Evolutionary conservation across 148 eudicot species (phyloP), one percentile per base, ranked within the genome.

Genomic region (Amaranthus cruentus): DNA sequence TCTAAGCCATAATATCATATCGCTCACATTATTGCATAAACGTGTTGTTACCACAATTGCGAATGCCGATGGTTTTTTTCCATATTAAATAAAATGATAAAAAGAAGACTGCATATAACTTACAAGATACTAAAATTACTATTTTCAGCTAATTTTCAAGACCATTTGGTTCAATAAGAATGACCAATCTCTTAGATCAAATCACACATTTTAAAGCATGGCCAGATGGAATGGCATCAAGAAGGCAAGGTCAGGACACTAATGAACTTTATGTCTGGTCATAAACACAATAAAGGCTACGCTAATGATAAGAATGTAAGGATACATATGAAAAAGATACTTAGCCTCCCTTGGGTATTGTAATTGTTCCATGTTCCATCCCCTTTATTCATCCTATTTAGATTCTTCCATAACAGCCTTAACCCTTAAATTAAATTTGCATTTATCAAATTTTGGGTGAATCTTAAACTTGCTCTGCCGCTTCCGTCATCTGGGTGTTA

Each of bases 331-430:
- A 66, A 91, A 87, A 86, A 88, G 90, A 91, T 89, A 85, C 97
- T 86, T 86, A 83, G 89, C 97, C 89, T 91, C 91, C 83, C 87
- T 78, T 79, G 86, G 89, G 75, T 85, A 79, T 72, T 85, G 38
- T 28, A 28, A 28, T 28, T 28, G 38, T 28, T 28, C 38, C 38
- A 28, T 28, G 86, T 88, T 88, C 88, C 89, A 81, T 77, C 11
- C 75, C 78, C 75, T 84, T 84, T 84, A 81, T 81, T 82, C 84
- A 82, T 78, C 83, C 80, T 78, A 81, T 71, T 82, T 78, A 83
- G 85, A 87, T 89, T 85, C 87, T 87, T 86, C 85, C 72, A 81
- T 73, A 82, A 78, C 89, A 89, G 85, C 87, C 87, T 85, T 85
- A 28, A 28, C 38, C 38, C 38, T 28, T 28, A 28, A 28, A 28